Evolutionary conservation across 805 yeast species (phyloP), one percentile per base, ranked within the genome.

Genomic region (Metschnikowia peoriensis): DNA sequence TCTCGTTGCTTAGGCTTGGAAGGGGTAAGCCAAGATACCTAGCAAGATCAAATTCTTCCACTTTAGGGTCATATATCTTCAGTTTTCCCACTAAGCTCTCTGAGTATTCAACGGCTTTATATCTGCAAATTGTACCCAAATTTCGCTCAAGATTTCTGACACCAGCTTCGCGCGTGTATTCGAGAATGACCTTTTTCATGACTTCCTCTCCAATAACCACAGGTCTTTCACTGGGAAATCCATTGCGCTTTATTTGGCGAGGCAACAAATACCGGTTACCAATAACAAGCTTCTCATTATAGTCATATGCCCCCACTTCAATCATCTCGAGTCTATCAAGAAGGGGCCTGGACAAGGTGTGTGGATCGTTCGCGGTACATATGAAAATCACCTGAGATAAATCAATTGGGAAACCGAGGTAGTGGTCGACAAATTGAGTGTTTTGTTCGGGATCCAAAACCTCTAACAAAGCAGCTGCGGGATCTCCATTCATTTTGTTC

Each of bases 391-490:
- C 86, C 59, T 88, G 88, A 6, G 96, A 87, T 57, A 90, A 71
- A 64, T 90, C 96, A 17, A 90, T 77, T 0, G 96, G 96, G 70
- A 90, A 86, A 6, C 94, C 94, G 49, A 90, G 69, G 66, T 88
- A 90, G 66, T 89, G 96, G 69, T 90, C 97, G 38, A 80, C 81
- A 68, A 89, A 90, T 34, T 81, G 75, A 37, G 73, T 69, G 67
- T 90, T 90, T 65, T 90, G 97, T 66, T 90, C 97, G 0, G 97
- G 97, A 63, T 90, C 97, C 54, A 90, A 76, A 0, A 90, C 92
- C 67, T 90, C 97, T 54, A 90, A 75, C 60, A 90, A 74, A 0
- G 96, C 97, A 37, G 96, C 96, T 15, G 91, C 86, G 1, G 97
- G 96, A 62, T 90, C 96, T 9, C 97, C 97, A 60, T 85, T 84